Percentiles rank a stretch among this genome's conserved stretches.
phyloP scores from a whole-genome alignment of 352 stramenopile genomes.

The Pythium grandisporangium region DNA sequence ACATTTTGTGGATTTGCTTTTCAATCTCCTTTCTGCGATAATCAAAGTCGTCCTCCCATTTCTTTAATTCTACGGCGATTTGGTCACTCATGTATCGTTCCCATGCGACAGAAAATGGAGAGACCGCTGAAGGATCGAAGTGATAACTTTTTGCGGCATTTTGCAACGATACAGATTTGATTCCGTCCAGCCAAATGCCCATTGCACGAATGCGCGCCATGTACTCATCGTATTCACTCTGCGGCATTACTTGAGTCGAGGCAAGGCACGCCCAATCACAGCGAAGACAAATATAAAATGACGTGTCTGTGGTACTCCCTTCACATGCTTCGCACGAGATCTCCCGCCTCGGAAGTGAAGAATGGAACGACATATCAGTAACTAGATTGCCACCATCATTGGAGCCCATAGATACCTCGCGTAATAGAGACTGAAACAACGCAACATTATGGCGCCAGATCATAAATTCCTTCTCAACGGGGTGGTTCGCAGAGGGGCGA shows the following conservation, averaged over 20 bases:
- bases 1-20: slow-evolving; percentile 15
- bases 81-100: not conserved
- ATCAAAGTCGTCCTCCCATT: slow-evolving; percentile 14
- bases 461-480: slow-evolving; percentile 16
- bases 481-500: not conserved
- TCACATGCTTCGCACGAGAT: not conserved
- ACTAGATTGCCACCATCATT: too few species aligned
- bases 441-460: slow-evolving; percentile 11
- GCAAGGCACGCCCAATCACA: slow-evolving; percentile 15
- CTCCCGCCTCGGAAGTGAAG: too few species aligned
- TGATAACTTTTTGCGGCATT: slow-evolving; percentile 14
- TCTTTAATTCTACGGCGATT: not conserved
- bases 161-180: slow-evolving; percentile 9
- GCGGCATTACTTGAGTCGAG: not conserved
- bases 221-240: not conserved
- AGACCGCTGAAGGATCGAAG: slow-evolving; percentile 14
- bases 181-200: slow-evolving; percentile 16
- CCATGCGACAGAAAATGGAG: slow-evolving; percentile 7
- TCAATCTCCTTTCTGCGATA: slow-evolving; percentile 15
- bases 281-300: too few species aligned
- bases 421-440: slow-evolving; percentile 1
- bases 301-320: not conserved
- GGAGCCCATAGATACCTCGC: too few species aligned
- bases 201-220: too few species aligned
- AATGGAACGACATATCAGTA: too few species aligned